These are phyloP conservation scores for Oldenlandia corymbosa DNA, from an alignment of 257 asterid genomes.

Conservation along the genomic window DNA sequence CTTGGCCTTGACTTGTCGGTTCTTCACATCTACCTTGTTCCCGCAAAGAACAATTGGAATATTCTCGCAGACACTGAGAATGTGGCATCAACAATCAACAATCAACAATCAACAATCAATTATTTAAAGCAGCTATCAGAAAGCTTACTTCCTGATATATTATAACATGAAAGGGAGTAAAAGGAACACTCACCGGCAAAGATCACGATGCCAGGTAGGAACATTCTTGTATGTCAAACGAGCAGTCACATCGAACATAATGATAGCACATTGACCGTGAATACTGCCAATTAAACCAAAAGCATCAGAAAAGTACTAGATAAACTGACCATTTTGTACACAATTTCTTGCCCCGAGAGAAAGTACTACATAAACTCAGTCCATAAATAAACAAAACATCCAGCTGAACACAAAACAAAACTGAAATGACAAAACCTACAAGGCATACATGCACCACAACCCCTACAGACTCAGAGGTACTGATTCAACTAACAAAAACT, in stretches of 20 bases:
- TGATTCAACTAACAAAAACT: no score
- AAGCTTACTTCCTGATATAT: background rate
- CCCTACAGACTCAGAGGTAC: no score
- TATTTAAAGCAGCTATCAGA: background rate
- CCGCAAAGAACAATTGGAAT: conserved; percentile 89
- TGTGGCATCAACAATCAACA: no score
- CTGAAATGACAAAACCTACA: no score
- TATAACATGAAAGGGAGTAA: background rate
- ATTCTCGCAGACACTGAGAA: conserved; percentile 73
- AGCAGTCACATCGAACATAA: conserved; percentile 90
- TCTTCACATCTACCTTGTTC: conserved; percentile 87
- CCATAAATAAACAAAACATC: no score
- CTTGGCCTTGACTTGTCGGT: conserved; percentile 89
- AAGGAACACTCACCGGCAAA: conserved; percentile 52
- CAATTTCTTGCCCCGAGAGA: no score
- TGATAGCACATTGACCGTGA: conserved; percentile 91
- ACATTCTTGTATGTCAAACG: conserved; percentile 89
- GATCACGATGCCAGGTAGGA: conserved; percentile 96
- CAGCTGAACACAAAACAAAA: no score
- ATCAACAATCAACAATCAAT: no score
- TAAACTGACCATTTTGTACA: background rate
- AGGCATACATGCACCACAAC: no score
- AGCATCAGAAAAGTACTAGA: background rate
- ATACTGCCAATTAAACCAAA: conserved; percentile 40
- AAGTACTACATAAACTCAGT: no score